Conservation (phyloP, 768 basidiomycete genomes). For the Cystobasidium tubakii region DNA sequence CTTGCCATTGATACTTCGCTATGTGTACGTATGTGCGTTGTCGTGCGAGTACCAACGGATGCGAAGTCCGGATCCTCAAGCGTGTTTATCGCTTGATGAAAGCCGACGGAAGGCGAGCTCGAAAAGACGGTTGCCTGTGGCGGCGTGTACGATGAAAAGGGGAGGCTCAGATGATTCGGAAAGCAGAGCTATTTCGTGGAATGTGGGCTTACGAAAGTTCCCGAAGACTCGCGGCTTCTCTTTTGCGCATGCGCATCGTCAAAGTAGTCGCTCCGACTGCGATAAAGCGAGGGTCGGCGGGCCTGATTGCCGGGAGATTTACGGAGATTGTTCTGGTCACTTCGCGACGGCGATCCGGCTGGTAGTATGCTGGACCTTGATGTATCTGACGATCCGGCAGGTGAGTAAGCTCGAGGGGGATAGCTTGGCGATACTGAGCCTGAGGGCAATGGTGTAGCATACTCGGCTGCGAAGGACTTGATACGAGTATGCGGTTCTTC, state of each 20-base stretch:
- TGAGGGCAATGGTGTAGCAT: background rate
- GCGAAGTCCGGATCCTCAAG: slow-evolving; percentile 11
- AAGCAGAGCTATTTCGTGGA: background rate
- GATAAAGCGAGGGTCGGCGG: background rate
- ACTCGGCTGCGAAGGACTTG: slow-evolving; percentile 1
- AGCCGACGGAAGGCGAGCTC: background rate
- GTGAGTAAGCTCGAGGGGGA: slow-evolving; percentile 11
- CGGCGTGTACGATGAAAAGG: too few relatives aligned
- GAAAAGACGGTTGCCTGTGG: slow-evolving; percentile 11
- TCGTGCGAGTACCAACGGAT: background rate
- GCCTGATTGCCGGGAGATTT: background rate
- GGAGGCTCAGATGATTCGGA: background rate
- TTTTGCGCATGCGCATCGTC: background rate
- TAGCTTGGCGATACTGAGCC: background rate
- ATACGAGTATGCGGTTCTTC: slow-evolving; percentile 3
- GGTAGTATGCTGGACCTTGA: background rate
- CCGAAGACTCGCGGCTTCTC: background rate
- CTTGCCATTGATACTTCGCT: slow-evolving; percentile 15
- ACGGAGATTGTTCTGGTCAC: background rate
- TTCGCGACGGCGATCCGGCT: background rate
- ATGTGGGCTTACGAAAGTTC: slow-evolving; percentile 7
- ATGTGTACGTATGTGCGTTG: background rate
- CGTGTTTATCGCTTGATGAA: background rate
- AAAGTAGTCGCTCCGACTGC: background rate
- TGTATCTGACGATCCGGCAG: background rate